Evolutionary conservation across 148 eudicot genomes (phyloP).

Genomic region (Camellia lanceoleosa): DNA sequence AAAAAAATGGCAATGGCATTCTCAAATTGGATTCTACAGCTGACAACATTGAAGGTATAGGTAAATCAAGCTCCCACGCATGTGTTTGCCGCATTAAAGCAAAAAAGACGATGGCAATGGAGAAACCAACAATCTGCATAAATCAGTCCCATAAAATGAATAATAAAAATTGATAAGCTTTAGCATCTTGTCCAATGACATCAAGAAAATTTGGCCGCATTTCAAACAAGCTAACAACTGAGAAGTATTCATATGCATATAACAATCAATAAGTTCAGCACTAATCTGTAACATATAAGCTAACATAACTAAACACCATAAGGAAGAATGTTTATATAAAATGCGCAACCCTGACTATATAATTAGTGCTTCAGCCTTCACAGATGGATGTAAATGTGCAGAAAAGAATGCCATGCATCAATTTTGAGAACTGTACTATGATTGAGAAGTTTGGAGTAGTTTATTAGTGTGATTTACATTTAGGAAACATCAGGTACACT

Average conservation of each 20-base stretch:
- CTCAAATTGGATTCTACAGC: constrained; percentile 83
- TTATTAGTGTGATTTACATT: background rate
- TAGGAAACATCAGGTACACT: background rate
- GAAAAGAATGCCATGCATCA: too few species aligned
- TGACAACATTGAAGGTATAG: constrained; percentile 79
- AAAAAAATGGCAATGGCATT: constrained; percentile 63
- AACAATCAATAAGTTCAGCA: background rate
- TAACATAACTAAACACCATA: background rate
- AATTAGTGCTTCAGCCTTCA: background rate
- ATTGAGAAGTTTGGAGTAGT: background rate
- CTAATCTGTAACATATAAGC: background rate
- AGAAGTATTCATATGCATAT: background rate
- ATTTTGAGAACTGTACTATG: background rate
- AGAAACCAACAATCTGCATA: constrained; percentile 76
- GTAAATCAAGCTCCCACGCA: constrained; percentile 85
- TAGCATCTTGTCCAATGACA: background rate
- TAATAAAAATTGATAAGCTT: background rate
- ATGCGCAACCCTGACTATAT: background rate
- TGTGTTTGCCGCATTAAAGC: constrained; percentile 86
- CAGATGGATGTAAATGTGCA: background rate
- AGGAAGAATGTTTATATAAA: constrained; percentile 8
- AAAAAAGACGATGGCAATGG: constrained; percentile 68
- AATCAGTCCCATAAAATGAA: constrained; percentile 15
- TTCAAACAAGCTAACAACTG: background rate
- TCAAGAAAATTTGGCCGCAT: background rate